Evolutionary conservation across 2,329 filamentous ascomycete species (phyloP).

Genomic region (Parascedosporium putredinis): DNA sequence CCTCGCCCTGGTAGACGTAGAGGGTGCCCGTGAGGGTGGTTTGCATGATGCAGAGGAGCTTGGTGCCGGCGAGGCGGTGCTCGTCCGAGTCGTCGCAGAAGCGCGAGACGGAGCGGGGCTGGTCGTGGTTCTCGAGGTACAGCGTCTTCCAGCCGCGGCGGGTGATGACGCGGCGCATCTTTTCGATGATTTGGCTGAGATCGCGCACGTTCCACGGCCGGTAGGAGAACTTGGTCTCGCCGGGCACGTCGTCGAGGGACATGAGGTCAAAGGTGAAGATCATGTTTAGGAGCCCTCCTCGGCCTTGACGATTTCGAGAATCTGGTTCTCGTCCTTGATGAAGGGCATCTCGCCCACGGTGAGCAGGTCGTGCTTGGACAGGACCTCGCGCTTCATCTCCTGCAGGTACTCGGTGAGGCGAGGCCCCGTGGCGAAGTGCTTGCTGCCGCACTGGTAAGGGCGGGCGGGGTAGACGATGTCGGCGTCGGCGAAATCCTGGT

Average conservation of each 20-base stretch:
- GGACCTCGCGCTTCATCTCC: constrained; percentile 29
- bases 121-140: constrained; percentile 58
- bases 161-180: constrained; percentile 50
- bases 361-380: constrained; percentile 37
- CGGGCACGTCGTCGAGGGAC: constrained; percentile 34
- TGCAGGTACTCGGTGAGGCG: constrained; percentile 34
- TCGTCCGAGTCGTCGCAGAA: constrained; percentile 40
- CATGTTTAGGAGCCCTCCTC: constrained; percentile 56
- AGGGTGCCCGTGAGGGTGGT: constrained; percentile 50
- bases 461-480: constrained; percentile 13
- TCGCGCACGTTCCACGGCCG: constrained; percentile 35
- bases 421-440: constrained; percentile 44
- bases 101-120: constrained; percentile 48
- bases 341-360: constrained; percentile 42
- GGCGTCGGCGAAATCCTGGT: constrained; percentile 43
- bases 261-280: constrained; percentile 62
- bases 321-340: constrained; percentile 28
- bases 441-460: constrained; percentile 21
- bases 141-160: constrained; percentile 55
- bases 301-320: constrained; percentile 39
- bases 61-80: constrained; percentile 39
- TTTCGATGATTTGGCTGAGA: constrained; percentile 41
- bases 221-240: constrained; percentile 30
- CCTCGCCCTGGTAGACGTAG: constrained; percentile 61
- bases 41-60: constrained; percentile 49